These are phyloP conservation scores for Termitomyces sp. DNA, from an alignment of 1,284 basidiomycete genomes.

Conservation along the genomic window DNA sequence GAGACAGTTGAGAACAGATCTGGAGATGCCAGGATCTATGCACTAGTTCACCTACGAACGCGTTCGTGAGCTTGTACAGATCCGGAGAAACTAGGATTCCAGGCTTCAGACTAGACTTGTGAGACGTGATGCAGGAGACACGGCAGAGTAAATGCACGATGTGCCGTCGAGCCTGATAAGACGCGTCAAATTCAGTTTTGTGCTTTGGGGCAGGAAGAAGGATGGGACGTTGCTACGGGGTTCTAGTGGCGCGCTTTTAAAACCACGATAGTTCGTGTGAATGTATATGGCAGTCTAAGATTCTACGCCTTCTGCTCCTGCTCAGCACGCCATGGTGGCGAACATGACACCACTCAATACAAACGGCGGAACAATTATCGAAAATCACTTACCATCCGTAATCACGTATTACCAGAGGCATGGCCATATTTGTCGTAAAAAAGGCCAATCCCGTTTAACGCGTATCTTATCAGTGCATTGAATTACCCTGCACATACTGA, in stretches of 20 bases:
- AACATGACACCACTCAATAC: background rate
- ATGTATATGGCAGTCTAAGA: background rate
- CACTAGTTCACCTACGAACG: background rate
- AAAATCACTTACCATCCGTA: background rate
- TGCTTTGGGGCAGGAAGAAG: background rate
- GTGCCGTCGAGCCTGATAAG: background rate
- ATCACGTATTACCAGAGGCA: background rate
- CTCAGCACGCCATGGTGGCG: constrained; percentile 4
- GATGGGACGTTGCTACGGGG: background rate
- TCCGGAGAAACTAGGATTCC: background rate
- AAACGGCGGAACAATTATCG: background rate
- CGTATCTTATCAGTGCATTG: background rate
- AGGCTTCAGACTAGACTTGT: background rate
- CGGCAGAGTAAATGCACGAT: background rate
- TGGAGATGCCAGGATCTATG: background rate
- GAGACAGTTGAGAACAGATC: too few relatives aligned
- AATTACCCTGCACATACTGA: background rate
- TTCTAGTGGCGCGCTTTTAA: background rate
- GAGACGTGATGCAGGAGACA: too few relatives aligned
- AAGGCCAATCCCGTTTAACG: too few relatives aligned
- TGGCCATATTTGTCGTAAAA: too few relatives aligned
- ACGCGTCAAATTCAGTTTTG: background rate
- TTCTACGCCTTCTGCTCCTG: background rate
- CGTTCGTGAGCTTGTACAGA: background rate
- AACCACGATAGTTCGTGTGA: background rate